Evolutionary conservation across 2,329 filamentous ascomycete species (phyloP), one percentile per base, ranked within the genome.

Genomic region (Reticulascus tulasneorum): DNA sequence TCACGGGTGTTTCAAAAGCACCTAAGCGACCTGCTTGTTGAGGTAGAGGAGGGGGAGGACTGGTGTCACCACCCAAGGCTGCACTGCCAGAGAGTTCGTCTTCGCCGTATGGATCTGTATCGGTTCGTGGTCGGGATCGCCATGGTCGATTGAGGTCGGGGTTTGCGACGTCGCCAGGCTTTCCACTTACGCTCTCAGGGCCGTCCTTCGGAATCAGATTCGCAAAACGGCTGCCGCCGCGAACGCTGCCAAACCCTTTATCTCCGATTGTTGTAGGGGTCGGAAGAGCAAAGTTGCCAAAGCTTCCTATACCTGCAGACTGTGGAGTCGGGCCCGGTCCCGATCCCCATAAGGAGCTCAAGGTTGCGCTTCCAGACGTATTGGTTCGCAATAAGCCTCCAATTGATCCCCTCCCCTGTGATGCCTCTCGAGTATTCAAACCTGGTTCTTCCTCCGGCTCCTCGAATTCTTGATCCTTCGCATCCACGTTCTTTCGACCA

Each of bases 271-370:
- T 40, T 13, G 75, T 68, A 22, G 73, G 70, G 20, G 69, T 64
- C 4, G 76, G 61, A 34, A 94, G 60, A n/a, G 85, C 82, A 59
- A 97, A 97, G 52, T 82, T 93, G 9, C 91, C 91, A 62, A 98
- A 98, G 16, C 82, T 82, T 22, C 91, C 89, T 71, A 90, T 85
- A 10, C 29, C 35, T 7, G 61, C 48, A 13, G 59, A 27, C 2
- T 32, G n/a, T n/a, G 28, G 42, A 11, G 28, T 16, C 9, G 35
- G 32, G n/a, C 33, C 22, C 7, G 26, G 18, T 20, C n/a, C 18
- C 13, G 19, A 9, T 18, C 63, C 64, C 69, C 71, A 75, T 2
- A 69, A 60, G 9, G 69, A 67, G n/a, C 37, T 44, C 45, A 75
- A 68, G 5, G 57, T 63, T 2, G 64, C 51, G 20, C 59, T 63